Base-by-base conservation (phyloP, 164 flowering plant species). In the Macadamia integrifolia region DNA sequence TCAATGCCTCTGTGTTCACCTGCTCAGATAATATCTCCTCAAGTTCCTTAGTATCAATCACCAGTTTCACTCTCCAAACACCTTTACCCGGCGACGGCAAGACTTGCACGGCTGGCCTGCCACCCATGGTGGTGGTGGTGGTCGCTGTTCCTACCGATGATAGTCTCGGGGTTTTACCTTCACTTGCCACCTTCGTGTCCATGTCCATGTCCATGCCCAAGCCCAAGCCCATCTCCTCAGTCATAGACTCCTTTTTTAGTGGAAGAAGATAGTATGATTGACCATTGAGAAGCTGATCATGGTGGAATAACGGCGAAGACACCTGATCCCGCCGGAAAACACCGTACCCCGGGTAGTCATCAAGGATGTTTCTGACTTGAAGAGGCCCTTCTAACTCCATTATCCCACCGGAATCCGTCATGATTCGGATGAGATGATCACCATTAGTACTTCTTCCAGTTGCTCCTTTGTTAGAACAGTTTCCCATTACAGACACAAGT, bases 11-110 rank as follows among this genome's bases (percentile, higher is more conserved):
- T 0, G 87, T 83, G 14, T 77, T 84, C 43, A 67, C 88, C 66
- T 90, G 76, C 67, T 87, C 86, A 14, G 93, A 72, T 62, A 87
- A 67, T 17, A 88, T 84, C 57, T 84, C 86, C 72, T 82, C 86
- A 77, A 90, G 35, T 53, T 85, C 80, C 53, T 81, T 78, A 0
- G 82, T 76, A 58, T 76, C 73, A 43, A 90, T 88, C 79, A 78
- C 82, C 78, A 88, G 15, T 65, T 79, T 90, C 79, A 88, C 91
- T 68, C 68, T 88, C 96, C 96, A 90, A 43, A 88, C 77, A 6
- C 88, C 87, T 3, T 82, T 74, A 64, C 81, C 77, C 4, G 65
- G 71, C 52, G 84, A 68, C 0, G 88, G 87, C 76, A 84, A 66
- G 0, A 83, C 90, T 64, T 84, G 80, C 0, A 85, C 61, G 3